Percentiles rank a stretch among this genome's conserved stretches.
phyloP scores from a whole-genome alignment of 352 stramenopile genomes.

The Phytophthora quininea region DNA sequence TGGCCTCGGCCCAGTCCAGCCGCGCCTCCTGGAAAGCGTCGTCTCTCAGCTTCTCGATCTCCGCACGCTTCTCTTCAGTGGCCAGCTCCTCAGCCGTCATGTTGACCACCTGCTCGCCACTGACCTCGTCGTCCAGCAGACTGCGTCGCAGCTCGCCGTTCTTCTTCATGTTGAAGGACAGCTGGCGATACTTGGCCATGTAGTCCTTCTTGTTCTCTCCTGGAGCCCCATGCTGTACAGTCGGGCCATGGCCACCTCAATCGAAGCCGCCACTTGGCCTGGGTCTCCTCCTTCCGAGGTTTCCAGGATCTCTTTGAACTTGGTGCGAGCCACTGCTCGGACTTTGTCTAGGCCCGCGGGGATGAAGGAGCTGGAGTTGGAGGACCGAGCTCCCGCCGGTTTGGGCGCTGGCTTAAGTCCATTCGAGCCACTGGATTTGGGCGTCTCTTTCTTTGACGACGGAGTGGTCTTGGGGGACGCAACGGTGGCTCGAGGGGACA shows the following conservation, averaged over 20 bases:
- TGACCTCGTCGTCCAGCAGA: slow-evolving; percentile 72
- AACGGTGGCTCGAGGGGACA: slow-evolving; percentile 54
- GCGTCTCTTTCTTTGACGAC: slow-evolving; percentile 32
- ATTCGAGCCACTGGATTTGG: slow-evolving; percentile 25
- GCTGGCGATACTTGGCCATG: slow-evolving; percentile 85
- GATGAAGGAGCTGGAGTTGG: slow-evolving; percentile 55
- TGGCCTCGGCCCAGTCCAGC: slow-evolving; percentile 90
- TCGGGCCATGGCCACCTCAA: slow-evolving; percentile 81
- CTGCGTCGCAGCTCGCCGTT: slow-evolving; percentile 83
- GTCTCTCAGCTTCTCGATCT: slow-evolving; percentile 85
- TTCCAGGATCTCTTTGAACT: slow-evolving; percentile 80
- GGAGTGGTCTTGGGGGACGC: no score
- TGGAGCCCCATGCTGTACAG: slow-evolving; percentile 67
- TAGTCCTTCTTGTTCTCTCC: slow-evolving; percentile 90
- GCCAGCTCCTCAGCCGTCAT: slow-evolving; percentile 89
- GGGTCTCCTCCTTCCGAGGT: slow-evolving; percentile 53
- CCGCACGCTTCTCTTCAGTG: slow-evolving; percentile 84
- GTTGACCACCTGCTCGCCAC: slow-evolving; percentile 72
- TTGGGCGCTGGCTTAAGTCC: slow-evolving; percentile 36
- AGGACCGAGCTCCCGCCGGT: slow-evolving; percentile 11
- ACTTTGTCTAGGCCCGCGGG: slow-evolving; percentile 75
- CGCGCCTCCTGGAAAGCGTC: slow-evolving; percentile 86
- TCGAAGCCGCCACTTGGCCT: slow-evolving; percentile 59
- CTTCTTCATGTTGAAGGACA: slow-evolving; percentile 94
- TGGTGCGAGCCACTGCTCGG: slow-evolving; percentile 77